Conservation (phyloP, 2,329 filamentous ascomycete species). For the Ophiostoma triangulosporum region DNA sequence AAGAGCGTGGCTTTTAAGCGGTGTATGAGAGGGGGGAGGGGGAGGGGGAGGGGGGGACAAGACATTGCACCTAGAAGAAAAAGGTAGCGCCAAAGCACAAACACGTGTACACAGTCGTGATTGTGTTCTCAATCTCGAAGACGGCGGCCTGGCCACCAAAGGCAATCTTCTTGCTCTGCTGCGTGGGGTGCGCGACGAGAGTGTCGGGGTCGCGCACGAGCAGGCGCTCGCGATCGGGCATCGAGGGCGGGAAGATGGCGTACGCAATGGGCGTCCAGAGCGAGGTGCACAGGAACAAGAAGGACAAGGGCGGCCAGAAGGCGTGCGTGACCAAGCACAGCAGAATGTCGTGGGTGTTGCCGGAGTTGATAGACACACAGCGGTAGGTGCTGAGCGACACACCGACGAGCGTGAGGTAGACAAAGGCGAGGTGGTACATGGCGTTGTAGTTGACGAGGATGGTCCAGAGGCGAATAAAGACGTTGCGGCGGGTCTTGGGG, state of each 20-base stretch:
- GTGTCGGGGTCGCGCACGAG: conserved; percentile 41
- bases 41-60: too few species aligned
- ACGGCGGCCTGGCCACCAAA: conserved; percentile 39
- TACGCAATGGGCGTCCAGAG: conserved; percentile 47
- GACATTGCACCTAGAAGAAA: neutral
- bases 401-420: conserved; percentile 29
- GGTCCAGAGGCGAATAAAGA: conserved; percentile 38
- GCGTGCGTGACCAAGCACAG: conserved; percentile 44
- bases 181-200: conserved; percentile 34
- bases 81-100: conserved; percentile 31
- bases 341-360: conserved; percentile 41
- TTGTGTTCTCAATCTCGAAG: conserved; percentile 42
- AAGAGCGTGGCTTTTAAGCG: neutral
- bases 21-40: neutral
- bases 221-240: conserved; percentile 45
- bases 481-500: conserved; percentile 33
- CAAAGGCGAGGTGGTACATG: conserved; percentile 28
- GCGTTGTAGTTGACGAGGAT: conserved; percentile 40
- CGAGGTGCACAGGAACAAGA: conserved; percentile 39
- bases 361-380: conserved; percentile 27
- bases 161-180: conserved; percentile 29
- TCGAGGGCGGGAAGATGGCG: conserved; percentile 43
- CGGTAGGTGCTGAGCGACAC: conserved; percentile 31
- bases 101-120: conserved; percentile 35
- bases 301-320: conserved; percentile 47